phyloP scores from a whole-genome alignment of 1,139 yeast genomes.

The Pneumocystis oryctolagi region DNA sequence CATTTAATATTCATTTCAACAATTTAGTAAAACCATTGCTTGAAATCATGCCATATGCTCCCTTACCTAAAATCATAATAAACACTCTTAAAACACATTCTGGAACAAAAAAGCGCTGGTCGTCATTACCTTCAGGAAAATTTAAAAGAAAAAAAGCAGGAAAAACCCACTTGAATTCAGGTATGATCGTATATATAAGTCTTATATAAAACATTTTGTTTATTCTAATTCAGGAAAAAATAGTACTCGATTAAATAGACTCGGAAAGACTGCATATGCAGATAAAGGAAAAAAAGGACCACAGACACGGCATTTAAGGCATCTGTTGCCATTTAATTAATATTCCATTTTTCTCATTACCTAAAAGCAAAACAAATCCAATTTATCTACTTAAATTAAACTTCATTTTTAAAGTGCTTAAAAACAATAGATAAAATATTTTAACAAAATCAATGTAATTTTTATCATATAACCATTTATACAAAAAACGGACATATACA shows the following conservation, averaged over 20 bases:
- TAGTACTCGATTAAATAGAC: constrained; percentile 4
- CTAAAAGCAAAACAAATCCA: background rate
- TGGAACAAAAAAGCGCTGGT: constrained; percentile 10
- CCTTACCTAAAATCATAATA: background rate
- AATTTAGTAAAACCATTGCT: background rate
- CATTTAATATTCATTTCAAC: background rate
- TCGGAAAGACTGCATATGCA: background rate
- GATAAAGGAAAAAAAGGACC: constrained; percentile 1
- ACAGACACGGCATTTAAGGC: constrained; percentile 4
- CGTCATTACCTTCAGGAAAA: constrained; percentile 8
- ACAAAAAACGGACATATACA: background rate
- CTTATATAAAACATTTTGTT: background rate
- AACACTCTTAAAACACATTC: constrained; percentile 9
- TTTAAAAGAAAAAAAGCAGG: constrained; percentile 12
- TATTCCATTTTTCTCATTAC: background rate
- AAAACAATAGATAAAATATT: background rate
- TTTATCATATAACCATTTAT: constrained; percentile 1
- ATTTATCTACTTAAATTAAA: background rate
- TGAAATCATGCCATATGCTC: background rate
- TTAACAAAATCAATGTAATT: background rate
- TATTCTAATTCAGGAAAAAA: constrained; percentile 3
- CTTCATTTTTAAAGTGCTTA: background rate
- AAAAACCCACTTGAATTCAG: background rate
- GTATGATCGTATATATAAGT: background rate
- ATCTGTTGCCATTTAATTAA: constrained; percentile 4